Evolutionary conservation across 768 basidiomycete species (phyloP), one percentile per base, ranked within the genome.

Genomic region (Cystobasidium tubakii): DNA sequence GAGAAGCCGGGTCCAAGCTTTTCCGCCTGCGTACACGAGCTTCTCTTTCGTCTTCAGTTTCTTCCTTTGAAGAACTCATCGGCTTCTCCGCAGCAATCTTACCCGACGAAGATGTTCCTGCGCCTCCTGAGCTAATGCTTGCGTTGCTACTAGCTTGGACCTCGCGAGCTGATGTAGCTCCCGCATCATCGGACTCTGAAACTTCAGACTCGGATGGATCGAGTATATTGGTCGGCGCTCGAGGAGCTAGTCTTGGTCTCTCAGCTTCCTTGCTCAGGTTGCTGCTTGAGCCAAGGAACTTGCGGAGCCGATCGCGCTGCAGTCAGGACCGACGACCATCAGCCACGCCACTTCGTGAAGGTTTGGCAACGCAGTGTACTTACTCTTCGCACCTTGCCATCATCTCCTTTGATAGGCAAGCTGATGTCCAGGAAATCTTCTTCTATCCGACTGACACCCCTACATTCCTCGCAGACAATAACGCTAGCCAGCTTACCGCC

Each of bases 391-490:
- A 86, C 86, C 70, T 83, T 83, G 74, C 90, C 90, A 76, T 91
- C 89, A 75, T 92, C 90, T 0, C 88, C 86, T 80, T 89, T 90
- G 81, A 94, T 89, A 81, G 89, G 90, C 39, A 98, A 83, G 65
- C 91, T 92, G 77, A 98, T 88, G 81, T 96, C 94, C 80, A 90
- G 89, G 81, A 96, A 97, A 79, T 92, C 91, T 81, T 98, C 94
- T 79, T 90, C 15, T 27, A 39, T 50, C 1, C 43, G 34, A 79
- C 82, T 75, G 63, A 96, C 87, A 78, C 91, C 87, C 81, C 95
- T 94, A 86, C 94, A 98, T 73, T 87, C 86, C 77, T 93, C 91
- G 81, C 94, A 98, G 1, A 98, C 89, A 62, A 98, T 88, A 79
- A 96, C 88, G 82, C 89, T 91, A 4, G 91, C 88, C 62, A 98